phyloP scores from a whole-genome alignment of 2,329 filamentous ascomycete species.

The Myotisia sp. region DNA sequence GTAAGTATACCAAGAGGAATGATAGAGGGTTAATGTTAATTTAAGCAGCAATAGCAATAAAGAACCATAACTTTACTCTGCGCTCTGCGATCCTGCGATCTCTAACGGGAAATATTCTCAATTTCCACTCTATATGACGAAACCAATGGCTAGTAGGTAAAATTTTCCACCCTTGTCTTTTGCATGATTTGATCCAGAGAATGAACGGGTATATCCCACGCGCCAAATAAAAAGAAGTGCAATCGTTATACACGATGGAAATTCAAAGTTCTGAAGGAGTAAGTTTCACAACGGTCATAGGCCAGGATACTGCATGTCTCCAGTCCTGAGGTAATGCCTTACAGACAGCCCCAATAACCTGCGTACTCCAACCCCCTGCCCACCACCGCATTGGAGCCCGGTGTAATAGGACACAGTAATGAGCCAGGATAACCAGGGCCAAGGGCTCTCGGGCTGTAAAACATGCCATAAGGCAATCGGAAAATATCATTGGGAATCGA shows the following conservation, averaged over 20 bases:
- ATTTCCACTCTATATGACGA: no score
- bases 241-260: no score
- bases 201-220: no score
- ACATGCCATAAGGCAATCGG: slow-evolving; percentile 16
- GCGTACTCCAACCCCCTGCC: slow-evolving; percentile 12
- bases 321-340: slow-evolving; percentile 6
- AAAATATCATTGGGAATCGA: slow-evolving; percentile 10
- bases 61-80: no score
- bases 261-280: not conserved
- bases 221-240: no score
- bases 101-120: no score
- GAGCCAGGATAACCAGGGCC: slow-evolving; percentile 25
- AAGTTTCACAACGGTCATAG: slow-evolving; percentile 8
- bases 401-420: slow-evolving; percentile 24
- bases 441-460: slow-evolving; percentile 19
- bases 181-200: no score
- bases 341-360: slow-evolving; percentile 10
- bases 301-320: slow-evolving; percentile 10
- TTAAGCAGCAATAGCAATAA: no score
- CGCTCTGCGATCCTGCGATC: no score
- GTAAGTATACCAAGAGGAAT: no score
- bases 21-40: no score
- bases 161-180: not conserved
- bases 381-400: slow-evolving; percentile 12
- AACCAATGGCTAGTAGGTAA: no score